Percentiles rank a stretch among this genome's conserved stretches.
These are phyloP conservation scores for Paxillus ammoniavirescens DNA, from an alignment of 768 basidiomycete species.

Conservation along the genomic window DNA sequence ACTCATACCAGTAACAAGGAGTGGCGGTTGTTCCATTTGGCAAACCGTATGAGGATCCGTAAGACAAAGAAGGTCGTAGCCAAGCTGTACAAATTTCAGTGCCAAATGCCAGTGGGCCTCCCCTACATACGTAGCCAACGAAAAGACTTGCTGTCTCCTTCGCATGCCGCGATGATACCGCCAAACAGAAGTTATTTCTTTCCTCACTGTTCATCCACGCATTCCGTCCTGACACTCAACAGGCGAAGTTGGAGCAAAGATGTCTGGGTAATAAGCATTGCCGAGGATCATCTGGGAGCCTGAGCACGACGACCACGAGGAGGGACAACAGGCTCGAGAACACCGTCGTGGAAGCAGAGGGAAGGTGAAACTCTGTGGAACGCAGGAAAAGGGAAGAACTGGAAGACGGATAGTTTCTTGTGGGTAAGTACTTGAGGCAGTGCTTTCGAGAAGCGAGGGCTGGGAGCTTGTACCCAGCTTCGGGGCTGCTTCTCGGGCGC, in stretches of 20 bases:
- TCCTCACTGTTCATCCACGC: slow-evolving; percentile 27
- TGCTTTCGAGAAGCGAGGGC: background rate
- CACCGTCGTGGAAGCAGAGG: slow-evolving; percentile 6
- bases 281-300: slow-evolving; percentile 2
- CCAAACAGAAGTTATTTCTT: slow-evolving; percentile 18
- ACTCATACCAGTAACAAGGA: slow-evolving; percentile 30
- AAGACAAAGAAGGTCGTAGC: slow-evolving; percentile 22
- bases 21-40: slow-evolving; percentile 24
- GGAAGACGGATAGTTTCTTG: background rate
- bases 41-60: slow-evolving; percentile 16
- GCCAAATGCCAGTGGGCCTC: slow-evolving; percentile 14
- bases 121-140: slow-evolving; percentile 7
- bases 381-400: background rate
- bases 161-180: slow-evolving; percentile 28
- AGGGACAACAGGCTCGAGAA: background rate
- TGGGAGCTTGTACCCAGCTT: background rate
- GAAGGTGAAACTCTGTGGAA: background rate
- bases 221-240: slow-evolving; percentile 15
- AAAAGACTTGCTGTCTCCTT: slow-evolving; percentile 3
- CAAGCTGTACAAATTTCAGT: slow-evolving; percentile 13
- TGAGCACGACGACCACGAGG: background rate
- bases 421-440: background rate
- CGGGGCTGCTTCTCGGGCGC: background rate
- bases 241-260: slow-evolving; percentile 8
- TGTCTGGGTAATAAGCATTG: slow-evolving; percentile 7